phyloP scores from a whole-genome alignment of 768 basidiomycete species.

The Lactifluus hygrophoroides region DNA sequence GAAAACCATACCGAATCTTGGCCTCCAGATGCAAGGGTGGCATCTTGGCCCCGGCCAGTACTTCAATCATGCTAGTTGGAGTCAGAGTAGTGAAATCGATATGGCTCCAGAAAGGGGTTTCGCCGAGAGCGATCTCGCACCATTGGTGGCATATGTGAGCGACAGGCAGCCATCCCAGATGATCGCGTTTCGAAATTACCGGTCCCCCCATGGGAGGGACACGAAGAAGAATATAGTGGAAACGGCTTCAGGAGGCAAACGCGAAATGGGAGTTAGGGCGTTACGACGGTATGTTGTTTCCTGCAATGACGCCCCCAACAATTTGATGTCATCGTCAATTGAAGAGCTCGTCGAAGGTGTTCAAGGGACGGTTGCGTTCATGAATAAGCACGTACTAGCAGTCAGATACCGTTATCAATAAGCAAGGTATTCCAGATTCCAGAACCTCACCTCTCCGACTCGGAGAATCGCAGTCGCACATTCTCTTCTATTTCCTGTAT shows the following conservation, averaged over 20 bases:
- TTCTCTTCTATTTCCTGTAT: too few relatives aligned
- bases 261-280: neutral
- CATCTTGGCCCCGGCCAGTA: constrained; percentile 4
- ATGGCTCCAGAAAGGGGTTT: constrained; percentile 5
- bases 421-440: too few relatives aligned
- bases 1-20: neutral
- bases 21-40: neutral
- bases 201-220: neutral
- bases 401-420: too few relatives aligned
- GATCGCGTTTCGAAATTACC: neutral
- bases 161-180: constrained; percentile 2
- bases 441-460: too few relatives aligned
- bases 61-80: neutral
- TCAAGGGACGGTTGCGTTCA: too few relatives aligned
- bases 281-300: constrained; percentile 1
- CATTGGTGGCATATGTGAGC: constrained; percentile 13
- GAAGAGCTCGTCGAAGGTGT: too few relatives aligned
- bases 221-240: neutral
- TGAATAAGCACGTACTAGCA: neutral
- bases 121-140: constrained; percentile 11
- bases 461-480: too few relatives aligned
- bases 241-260: constrained; percentile 1
- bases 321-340: neutral
- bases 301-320: neutral
- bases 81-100: neutral